Evolutionary conservation across 179 eudicot genomes (phyloP).

Genomic region (Nepenthes alata): DNA sequence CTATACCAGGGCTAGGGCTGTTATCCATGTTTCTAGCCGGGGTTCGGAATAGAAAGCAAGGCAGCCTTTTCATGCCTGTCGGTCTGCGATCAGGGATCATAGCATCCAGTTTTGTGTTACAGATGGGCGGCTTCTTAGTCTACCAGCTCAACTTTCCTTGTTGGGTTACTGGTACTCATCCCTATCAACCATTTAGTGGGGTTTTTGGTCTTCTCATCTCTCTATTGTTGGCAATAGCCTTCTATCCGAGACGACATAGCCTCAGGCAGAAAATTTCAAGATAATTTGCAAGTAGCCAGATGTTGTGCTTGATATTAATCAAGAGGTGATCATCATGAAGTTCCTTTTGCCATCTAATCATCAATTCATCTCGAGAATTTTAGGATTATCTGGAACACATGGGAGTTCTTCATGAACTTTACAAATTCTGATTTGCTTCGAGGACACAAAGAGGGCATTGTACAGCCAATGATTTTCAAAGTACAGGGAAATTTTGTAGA

Average conservation of each 20-base stretch:
- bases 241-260: constrained; percentile 44
- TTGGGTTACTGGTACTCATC: constrained; percentile 60
- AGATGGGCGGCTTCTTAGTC: constrained; percentile 53
- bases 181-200: constrained; percentile 73
- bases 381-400: too few species aligned
- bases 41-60: constrained; percentile 52
- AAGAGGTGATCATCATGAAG: too few species aligned
- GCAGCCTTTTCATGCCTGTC: constrained; percentile 67
- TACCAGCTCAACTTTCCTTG: constrained; percentile 33
- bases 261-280: constrained; percentile 8
- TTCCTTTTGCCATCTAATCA: too few species aligned
- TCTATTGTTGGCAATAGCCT: constrained; percentile 37
- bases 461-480: too few species aligned
- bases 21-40: constrained; percentile 64
- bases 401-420: too few species aligned
- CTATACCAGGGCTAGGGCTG: constrained; percentile 82
- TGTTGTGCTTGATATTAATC: too few species aligned
- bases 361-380: too few species aligned
- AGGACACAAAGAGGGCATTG: too few species aligned
- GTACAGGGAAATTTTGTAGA: too few species aligned
- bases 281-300: constrained; percentile 12
- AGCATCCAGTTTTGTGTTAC: constrained; percentile 45
- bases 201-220: constrained; percentile 52
- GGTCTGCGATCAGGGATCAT: constrained; percentile 86
- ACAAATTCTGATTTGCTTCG: too few species aligned